Conservation (phyloP, 768 basidiomycete species). For the Trichaptum fuscoviolaceum region DNA sequence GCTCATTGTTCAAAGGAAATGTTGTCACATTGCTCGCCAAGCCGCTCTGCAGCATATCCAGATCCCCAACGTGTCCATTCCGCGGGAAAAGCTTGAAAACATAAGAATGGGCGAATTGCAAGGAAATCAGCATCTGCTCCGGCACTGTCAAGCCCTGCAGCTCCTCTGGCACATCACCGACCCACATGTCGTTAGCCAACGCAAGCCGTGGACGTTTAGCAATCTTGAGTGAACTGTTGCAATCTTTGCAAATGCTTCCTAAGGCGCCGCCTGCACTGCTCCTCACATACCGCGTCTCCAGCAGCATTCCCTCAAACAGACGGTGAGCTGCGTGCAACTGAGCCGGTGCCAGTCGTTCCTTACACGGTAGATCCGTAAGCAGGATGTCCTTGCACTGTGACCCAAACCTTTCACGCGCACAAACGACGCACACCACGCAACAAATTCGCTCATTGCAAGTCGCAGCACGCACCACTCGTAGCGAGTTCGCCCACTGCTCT, state of each 20-base stretch:
- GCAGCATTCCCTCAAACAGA: too few species aligned
- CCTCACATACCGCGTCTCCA: too few species aligned
- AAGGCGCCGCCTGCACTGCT: too few species aligned
- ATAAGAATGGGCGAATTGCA: slow-evolving; percentile 26
- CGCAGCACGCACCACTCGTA: too few species aligned
- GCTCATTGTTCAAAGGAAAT: slow-evolving; percentile 23
- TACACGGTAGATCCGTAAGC: too few species aligned
- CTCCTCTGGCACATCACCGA: slow-evolving; percentile 28
- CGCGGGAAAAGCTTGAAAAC: slow-evolving; percentile 35
- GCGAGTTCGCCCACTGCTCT: too few species aligned
- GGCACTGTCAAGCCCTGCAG: slow-evolving; percentile 27
- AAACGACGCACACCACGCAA: too few species aligned
- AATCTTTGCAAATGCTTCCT: not conserved
- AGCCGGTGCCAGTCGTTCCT: too few species aligned
- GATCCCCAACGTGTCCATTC: slow-evolving; percentile 7
- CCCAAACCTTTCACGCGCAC: too few species aligned
- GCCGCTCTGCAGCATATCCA: slow-evolving; percentile 18
- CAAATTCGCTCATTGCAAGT: too few species aligned
- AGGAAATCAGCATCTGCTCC: slow-evolving; percentile 32
- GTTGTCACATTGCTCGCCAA: slow-evolving; percentile 32
- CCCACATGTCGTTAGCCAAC: slow-evolving; percentile 36
- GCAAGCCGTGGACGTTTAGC: slow-evolving; percentile 16
- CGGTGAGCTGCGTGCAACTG: too few species aligned
- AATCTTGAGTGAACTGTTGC: not conserved
- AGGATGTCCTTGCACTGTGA: too few species aligned